A percentile compares a stretch with the other conserved stretches of the same genome.
These are phyloP conservation scores for Cladosporium colombiae DNA, from an alignment of 2,329 filamentous ascomycete species.

Conservation along the genomic window DNA sequence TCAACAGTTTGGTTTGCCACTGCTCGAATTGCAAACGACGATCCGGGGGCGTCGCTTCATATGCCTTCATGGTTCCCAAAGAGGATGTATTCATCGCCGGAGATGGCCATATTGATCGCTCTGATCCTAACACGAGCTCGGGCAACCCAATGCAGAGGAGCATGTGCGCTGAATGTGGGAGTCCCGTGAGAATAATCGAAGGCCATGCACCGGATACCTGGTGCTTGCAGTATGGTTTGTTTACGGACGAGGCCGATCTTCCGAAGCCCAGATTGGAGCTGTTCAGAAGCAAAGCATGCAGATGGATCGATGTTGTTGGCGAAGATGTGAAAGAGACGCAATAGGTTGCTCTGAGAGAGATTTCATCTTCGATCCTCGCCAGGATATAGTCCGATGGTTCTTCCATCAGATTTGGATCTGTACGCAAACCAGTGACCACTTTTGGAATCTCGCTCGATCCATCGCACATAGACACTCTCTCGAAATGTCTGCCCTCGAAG, in stretches of 20 bases:
- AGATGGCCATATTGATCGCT: conserved; percentile 18
- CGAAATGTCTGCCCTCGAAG: too few relatives aligned
- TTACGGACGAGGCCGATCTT: conserved; percentile 23
- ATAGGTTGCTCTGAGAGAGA: not conserved
- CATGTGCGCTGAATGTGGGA: conserved; percentile 25
- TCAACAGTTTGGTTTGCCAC: conserved; percentile 25
- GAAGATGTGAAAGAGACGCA: conserved; percentile 24
- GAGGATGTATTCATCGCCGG: conserved; percentile 23
- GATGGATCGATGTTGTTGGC: conserved; percentile 22
- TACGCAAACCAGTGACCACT: not conserved
- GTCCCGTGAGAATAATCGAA: conserved; percentile 26
- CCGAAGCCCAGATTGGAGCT: conserved; percentile 25
- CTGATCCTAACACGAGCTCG: conserved; percentile 23
- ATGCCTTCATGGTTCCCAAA: conserved; percentile 26
- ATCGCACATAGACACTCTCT: too few relatives aligned
- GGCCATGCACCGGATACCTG: conserved; percentile 21
- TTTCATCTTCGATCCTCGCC: not conserved
- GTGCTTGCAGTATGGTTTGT: conserved; percentile 28
- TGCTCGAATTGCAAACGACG: conserved; percentile 27
- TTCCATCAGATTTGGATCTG: not conserved
- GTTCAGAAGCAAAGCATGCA: conserved; percentile 24
- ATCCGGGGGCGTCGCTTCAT: conserved; percentile 26
- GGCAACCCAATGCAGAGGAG: conserved; percentile 26
- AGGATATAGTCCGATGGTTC: not conserved
- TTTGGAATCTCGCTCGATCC: too few relatives aligned